Percentiles rank a stretch among this genome's conserved stretches.
Evolutionary conservation across 331 rosid genomes (phyloP).

Genomic region (Malus hybrid): DNA sequence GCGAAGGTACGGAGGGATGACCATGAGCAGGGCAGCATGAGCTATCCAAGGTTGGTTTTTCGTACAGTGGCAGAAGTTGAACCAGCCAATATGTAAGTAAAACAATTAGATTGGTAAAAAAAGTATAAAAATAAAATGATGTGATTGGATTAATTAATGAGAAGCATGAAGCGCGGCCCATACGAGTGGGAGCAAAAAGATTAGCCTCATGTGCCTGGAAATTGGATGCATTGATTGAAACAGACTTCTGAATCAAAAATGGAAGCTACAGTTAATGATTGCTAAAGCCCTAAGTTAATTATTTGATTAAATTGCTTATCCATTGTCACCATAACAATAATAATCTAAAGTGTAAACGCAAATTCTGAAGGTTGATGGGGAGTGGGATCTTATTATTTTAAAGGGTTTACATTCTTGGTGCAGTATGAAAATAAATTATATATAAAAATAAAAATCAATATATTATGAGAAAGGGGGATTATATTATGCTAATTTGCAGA

Average conservation of each 20-base stretch:
- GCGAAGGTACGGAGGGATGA: not conserved
- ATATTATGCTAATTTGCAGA: not conserved
- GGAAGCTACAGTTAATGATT: not conserved
- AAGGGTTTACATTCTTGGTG: not conserved
- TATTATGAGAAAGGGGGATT: not conserved
- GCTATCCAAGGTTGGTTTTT: not conserved
- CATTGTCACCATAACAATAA: not conserved
- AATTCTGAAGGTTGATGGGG: not conserved
- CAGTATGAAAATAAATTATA: not conserved
- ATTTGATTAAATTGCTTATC: not conserved
- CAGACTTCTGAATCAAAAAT: not conserved
- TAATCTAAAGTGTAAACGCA: not conserved
- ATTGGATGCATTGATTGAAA: not conserved
- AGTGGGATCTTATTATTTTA: not conserved
- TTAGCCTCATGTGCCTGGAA: constrained; percentile 9
- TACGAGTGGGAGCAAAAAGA: not conserved
- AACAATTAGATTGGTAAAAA: no score
- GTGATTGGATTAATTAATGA: not conserved
- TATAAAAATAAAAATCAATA: not conserved
- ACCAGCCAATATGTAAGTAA: not conserved
- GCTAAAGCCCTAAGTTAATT: not conserved
- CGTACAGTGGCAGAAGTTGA: not conserved
- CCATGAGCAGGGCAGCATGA: not conserved
- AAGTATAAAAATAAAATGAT: no score
- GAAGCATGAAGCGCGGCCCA: constrained; percentile 1